phyloP scores from a whole-genome alignment of 768 basidiomycete species.

The Clavulina sp. region DNA sequence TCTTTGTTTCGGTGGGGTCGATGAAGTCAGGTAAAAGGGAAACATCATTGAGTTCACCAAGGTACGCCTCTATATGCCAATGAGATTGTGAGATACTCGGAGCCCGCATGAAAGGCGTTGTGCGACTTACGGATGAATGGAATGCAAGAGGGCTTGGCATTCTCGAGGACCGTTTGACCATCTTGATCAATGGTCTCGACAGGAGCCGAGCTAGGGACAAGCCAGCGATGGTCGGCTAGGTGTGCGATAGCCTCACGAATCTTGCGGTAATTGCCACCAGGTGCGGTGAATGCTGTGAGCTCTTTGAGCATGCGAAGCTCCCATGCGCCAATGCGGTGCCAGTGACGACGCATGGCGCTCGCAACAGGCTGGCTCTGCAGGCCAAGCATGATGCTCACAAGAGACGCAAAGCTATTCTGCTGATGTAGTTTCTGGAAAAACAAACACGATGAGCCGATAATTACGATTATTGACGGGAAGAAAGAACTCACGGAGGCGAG shows the following conservation, averaged over 20 bases:
- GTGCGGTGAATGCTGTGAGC: slow-evolving; percentile 46
- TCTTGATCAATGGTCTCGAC: slow-evolving; percentile 27
- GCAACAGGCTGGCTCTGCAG: slow-evolving; percentile 52
- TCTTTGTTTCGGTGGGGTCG: slow-evolving; percentile 64
- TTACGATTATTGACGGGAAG: slow-evolving; percentile 1
- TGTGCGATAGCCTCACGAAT: slow-evolving; percentile 48
- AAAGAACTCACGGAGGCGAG: slow-evolving; percentile 55
- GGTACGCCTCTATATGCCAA: slow-evolving; percentile 42
- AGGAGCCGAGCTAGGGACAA: slow-evolving; percentile 35
- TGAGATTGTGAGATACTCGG: background rate
- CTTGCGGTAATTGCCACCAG: slow-evolving; percentile 52
- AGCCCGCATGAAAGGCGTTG: background rate
- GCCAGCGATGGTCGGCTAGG: slow-evolving; percentile 34
- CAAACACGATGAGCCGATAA: too few species aligned
- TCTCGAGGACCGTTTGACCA: slow-evolving; percentile 21
- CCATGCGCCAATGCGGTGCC: slow-evolving; percentile 47
- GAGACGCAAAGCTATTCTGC: slow-evolving; percentile 57
- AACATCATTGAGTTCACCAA: slow-evolving; percentile 49
- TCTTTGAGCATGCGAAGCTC: slow-evolving; percentile 60
- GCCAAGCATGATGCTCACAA: slow-evolving; percentile 66
- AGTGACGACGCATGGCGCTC: slow-evolving; percentile 46
- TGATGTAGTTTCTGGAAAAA: slow-evolving; percentile 72
- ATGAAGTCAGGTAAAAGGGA: slow-evolving; percentile 60
- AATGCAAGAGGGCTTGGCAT: slow-evolving; percentile 28
- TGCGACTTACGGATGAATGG: slow-evolving; percentile 41